These are phyloP conservation scores for Blastomyces parvus DNA, from an alignment of 2,329 filamentous ascomycete species.

Conservation along the genomic window DNA sequence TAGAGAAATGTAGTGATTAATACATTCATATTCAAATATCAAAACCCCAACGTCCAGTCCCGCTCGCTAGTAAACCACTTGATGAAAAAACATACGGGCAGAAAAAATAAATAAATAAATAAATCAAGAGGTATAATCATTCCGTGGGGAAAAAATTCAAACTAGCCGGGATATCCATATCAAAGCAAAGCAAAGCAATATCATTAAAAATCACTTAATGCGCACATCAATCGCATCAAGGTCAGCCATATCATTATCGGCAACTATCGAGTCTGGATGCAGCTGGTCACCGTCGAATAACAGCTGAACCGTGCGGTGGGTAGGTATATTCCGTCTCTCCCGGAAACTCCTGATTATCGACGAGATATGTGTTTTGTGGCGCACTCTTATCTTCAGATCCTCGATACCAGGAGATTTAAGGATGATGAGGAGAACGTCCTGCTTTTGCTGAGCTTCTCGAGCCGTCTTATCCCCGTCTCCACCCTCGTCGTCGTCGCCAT, in stretches of 20 bases:
- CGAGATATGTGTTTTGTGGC: conserved; percentile 46
- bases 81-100: neutral
- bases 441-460: conserved; percentile 7
- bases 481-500: conserved; percentile 18
- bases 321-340: conserved; percentile 42
- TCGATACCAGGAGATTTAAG: conserved; percentile 44
- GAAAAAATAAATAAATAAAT: neutral
- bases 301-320: conserved; percentile 49
- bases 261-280: conserved; percentile 50
- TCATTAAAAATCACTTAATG: conserved; percentile 39
- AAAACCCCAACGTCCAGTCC: neutral
- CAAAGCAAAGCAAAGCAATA: neutral
- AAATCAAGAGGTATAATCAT: neutral
- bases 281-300: conserved; percentile 68
- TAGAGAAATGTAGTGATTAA: neutral
- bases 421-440: conserved; percentile 35
- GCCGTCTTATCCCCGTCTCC: conserved; percentile 10
- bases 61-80: neutral
- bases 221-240: conserved; percentile 67
- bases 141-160: neutral
- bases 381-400: conserved; percentile 42
- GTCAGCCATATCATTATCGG: conserved; percentile 62
- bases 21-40: neutral
- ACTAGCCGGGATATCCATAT: neutral
- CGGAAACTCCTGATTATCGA: conserved; percentile 56